Evolutionary conservation across 768 basidiomycete species (phyloP), one percentile per base, ranked within the genome.

Genomic region (Dioszegia aurantiaca): DNA sequence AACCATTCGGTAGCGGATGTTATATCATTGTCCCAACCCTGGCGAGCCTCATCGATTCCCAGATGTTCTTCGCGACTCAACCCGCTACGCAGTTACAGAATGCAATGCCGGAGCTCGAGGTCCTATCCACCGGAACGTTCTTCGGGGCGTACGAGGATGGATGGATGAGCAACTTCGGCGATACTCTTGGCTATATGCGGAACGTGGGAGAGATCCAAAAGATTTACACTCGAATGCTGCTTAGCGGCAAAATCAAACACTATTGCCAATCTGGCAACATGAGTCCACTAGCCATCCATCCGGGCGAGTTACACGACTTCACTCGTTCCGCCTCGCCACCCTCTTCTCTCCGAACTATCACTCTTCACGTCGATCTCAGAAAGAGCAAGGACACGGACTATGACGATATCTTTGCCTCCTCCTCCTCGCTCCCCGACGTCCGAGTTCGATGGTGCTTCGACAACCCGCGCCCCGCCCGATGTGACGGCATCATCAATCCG

Each of bases 41-140:
- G 17, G 48, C 48, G 30, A 51, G 12, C n/a, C 48, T 51, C 10
- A 36, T 51, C 36, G 48, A 51, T 19, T n/a, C 33, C 9, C 31
- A 51, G 33, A 39, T 21, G 30, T 5, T 51, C 2, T 51, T 51
- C 48, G 31, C n/a, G 9, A 8, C 31, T 11, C 5, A 23, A 16
- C 21, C 33, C 36, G 3, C 30, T 26, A 36, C 48, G 5, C 48
- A 51, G 37, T 33, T 37, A n/a, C 44, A 45, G 16, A 6, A 51
- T 36, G 27, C 48, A 30, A 51, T 51, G 48, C 31, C 48, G 6
- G 48, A 45, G 19, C 44, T 45, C 44, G 21, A 27, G 26, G 26
- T 23, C 44, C 44, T 45, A 8, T 45, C 44, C 8, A 24, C 21
- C 31, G 48, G 33, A 4, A 36, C 48, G 14, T 51, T 36, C 48